These are phyloP conservation scores for Hymenotorrendiella dingleyae DNA, from an alignment of 2,329 filamentous ascomycete species.

Conservation along the genomic window DNA sequence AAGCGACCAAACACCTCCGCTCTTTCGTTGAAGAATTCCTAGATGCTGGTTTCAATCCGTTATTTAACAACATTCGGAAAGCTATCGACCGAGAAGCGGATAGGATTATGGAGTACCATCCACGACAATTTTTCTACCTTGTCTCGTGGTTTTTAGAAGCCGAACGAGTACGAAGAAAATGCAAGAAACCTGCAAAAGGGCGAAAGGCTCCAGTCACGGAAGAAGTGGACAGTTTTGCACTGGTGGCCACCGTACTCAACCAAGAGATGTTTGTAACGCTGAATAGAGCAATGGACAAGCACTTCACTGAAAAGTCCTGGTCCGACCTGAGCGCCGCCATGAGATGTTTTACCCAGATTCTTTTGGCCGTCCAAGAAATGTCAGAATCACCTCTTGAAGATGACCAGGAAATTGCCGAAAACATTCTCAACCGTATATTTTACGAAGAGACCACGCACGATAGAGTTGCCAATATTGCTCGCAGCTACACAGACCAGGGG, in stretches of 20 bases:
- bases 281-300: constrained; percentile 73
- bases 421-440: constrained; percentile 94
- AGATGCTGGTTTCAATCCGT: constrained; percentile 90
- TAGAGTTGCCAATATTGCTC: constrained; percentile 70
- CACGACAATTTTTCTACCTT: constrained; percentile 85
- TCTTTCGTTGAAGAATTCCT: constrained; percentile 88
- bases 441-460: constrained; percentile 97
- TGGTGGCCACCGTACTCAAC: constrained; percentile 84
- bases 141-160: constrained; percentile 89
- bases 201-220: constrained; percentile 39
- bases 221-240: constrained; percentile 69
- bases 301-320: constrained; percentile 81
- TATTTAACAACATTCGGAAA: constrained; percentile 79
- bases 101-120: constrained; percentile 70
- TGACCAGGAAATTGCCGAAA: constrained; percentile 97
- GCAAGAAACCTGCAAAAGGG: constrained; percentile 49
- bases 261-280: constrained; percentile 92
- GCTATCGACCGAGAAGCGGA: constrained; percentile 86
- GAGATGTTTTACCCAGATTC: constrained; percentile 90
- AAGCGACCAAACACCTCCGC: constrained; percentile 71
- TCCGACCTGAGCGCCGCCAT: constrained; percentile 80
- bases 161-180: constrained; percentile 65
- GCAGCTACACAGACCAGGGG: constrained; percentile 87
- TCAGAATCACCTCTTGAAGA: constrained; percentile 75
- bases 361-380: constrained; percentile 92